Conservation (phyloP, 306 rosid genomes). For the Acacia acuminata region DNA sequence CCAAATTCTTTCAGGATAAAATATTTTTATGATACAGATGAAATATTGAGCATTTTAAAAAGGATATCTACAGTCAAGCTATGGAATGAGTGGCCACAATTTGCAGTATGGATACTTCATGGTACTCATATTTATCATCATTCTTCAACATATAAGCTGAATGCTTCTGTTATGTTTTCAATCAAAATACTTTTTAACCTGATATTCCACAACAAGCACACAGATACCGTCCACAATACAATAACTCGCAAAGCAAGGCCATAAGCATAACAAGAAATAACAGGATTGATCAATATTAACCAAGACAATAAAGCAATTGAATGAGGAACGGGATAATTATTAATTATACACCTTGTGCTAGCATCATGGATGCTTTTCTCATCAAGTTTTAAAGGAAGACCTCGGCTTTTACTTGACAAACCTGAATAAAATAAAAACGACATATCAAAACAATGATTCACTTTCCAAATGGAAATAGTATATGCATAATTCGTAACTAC, state of each 20-base stretch:
- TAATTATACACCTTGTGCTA: slow-evolving; percentile 57
- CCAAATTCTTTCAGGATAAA: background rate
- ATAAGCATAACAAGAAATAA: slow-evolving; percentile 10
- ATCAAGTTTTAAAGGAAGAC: slow-evolving; percentile 48
- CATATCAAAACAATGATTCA: slow-evolving; percentile 21
- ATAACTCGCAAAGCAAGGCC: background rate
- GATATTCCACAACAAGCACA: background rate
- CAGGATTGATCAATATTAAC: slow-evolving; percentile 2
- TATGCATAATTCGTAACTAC: background rate
- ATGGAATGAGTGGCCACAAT: background rate
- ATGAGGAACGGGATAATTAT: slow-evolving; percentile 22
- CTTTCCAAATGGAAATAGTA: slow-evolving; percentile 5
- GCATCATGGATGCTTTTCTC: slow-evolving; percentile 54
- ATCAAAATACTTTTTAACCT: background rate
- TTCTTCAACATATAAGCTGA: slow-evolving; percentile 16
- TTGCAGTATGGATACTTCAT: background rate
- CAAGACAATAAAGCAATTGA: slow-evolving; percentile 18
- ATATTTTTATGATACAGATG: background rate
- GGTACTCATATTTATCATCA: background rate
- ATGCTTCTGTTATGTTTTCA: slow-evolving; percentile 10
- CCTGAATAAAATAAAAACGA: slow-evolving; percentile 51
- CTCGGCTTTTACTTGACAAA: slow-evolving; percentile 55
- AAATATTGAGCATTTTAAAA: background rate
- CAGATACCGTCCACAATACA: slow-evolving; percentile 12
- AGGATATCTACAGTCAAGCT: background rate